Evolutionary conservation across 78 protist genomes (phyloP).

Genomic region (Goniomonas avonlea): DNA sequence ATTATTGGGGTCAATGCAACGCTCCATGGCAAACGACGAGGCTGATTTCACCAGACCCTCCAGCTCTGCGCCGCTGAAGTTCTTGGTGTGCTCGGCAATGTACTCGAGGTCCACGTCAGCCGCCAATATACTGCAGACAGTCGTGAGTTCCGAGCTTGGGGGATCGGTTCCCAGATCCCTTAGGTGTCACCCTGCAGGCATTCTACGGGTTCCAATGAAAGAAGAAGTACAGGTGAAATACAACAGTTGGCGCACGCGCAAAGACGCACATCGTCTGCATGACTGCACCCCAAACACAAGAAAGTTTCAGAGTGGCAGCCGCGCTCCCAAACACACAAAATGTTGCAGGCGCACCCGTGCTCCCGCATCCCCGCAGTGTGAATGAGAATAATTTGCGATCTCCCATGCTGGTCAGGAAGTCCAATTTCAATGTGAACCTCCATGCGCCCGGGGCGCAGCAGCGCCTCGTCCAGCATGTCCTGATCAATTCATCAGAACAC

Average conservation of each 20-base stretch:
- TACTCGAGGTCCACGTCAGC: slow-evolving; percentile 66
- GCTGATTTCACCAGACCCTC: slow-evolving; percentile 86
- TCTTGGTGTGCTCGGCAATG: slow-evolving; percentile 81
- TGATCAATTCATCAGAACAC: not conserved
- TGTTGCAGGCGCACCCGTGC: slow-evolving; percentile 36
- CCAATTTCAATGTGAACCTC: slow-evolving; percentile 91
- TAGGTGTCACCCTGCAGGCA: too few species aligned
- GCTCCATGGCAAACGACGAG: slow-evolving; percentile 76
- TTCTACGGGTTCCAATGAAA: too few species aligned
- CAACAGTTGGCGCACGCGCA: too few species aligned
- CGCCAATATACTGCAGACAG: too few species aligned
- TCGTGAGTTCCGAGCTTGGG: too few species aligned
- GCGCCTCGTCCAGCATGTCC: slow-evolving; percentile 97
- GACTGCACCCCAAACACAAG: too few species aligned
- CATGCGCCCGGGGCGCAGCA: slow-evolving; percentile 95
- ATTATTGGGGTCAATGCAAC: too few species aligned
- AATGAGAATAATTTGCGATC: slow-evolving; percentile 85
- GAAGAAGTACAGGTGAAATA: too few species aligned
- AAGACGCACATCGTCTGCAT: too few species aligned
- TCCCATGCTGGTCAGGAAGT: slow-evolving; percentile 93
- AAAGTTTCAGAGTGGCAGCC: too few species aligned
- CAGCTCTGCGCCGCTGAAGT: slow-evolving; percentile 92
- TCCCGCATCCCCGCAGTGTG: slow-evolving; percentile 73
- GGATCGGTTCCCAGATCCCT: too few species aligned
- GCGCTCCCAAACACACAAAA: too few species aligned